Conservation (phyloP, 331 rosid genomes). For the Pyracantha coccinea region DNA sequence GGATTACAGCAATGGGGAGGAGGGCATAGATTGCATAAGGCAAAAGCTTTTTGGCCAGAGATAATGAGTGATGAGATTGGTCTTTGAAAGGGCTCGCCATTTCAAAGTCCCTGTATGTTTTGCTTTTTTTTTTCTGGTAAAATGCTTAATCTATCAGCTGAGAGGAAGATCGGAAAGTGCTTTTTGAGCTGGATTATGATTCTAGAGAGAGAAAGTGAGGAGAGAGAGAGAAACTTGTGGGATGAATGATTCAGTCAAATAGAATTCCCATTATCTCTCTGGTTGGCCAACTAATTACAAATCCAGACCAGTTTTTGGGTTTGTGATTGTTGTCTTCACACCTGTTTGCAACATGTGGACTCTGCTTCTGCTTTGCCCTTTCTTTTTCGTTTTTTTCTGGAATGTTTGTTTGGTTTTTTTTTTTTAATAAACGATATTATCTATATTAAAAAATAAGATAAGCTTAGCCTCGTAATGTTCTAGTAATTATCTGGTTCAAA, state of each 20-base stretch:
- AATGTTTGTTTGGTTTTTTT: background rate
- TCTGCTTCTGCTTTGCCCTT: background rate
- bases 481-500: no score
- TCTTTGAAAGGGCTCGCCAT: conserved; percentile 45
- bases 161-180: background rate
- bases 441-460: accelerated
- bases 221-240: background rate
- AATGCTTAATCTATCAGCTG: background rate
- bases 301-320: background rate
- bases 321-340: conserved; percentile 9
- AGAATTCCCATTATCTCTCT: background rate
- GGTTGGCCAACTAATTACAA: conserved; percentile 8
- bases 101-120: conserved; percentile 1
- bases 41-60: conserved; percentile 34
- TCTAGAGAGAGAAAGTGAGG: background rate
- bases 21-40: conserved; percentile 41
- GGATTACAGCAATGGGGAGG: conserved; percentile 43
- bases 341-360: conserved; percentile 9
- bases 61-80: background rate
- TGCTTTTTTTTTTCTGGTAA: background rate
- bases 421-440: background rate
- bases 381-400: background rate
- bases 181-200: background rate
- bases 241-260: conserved; percentile 5
- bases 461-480: accelerated